Conservation (phyloP, 768 basidiomycete species). For the Psilocybe tampanensis region DNA sequence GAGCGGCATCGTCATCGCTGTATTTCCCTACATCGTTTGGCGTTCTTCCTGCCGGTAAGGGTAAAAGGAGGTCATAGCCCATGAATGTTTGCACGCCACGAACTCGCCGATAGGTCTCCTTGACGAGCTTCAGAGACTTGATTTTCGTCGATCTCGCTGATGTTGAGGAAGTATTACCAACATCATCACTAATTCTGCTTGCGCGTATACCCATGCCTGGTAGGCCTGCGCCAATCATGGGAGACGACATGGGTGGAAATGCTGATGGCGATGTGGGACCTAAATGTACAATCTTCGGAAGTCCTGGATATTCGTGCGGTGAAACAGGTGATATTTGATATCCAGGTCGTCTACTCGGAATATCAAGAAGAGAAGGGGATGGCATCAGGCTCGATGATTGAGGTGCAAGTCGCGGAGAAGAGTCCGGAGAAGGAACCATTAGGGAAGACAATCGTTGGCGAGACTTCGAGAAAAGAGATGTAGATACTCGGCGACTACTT, state of each 20-base stretch:
- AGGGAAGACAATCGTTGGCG: slow-evolving; percentile 45
- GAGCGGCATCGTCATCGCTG: slow-evolving; percentile 37
- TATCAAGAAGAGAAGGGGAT: slow-evolving; percentile 35
- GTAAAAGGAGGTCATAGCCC: slow-evolving; percentile 63
- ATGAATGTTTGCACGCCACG: slow-evolving; percentile 62
- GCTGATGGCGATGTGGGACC: slow-evolving; percentile 49
- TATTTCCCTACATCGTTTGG: slow-evolving; percentile 18
- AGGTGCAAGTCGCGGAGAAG: slow-evolving; percentile 42
- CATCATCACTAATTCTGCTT: slow-evolving; percentile 6
- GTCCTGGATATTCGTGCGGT: slow-evolving; percentile 31
- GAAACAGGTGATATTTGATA: slow-evolving; percentile 33
- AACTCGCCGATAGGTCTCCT: slow-evolving; percentile 61
- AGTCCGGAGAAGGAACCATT: slow-evolving; percentile 43
- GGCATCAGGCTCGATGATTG: slow-evolving; percentile 30
- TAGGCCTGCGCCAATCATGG: slow-evolving; percentile 20
- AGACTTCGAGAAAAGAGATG: slow-evolving; percentile 60
- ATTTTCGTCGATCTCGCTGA: slow-evolving; percentile 45
- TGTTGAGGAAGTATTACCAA: slow-evolving; percentile 14
- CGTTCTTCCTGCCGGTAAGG: slow-evolving; percentile 34
- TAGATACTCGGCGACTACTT: slow-evolving; percentile 44
- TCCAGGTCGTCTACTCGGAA: slow-evolving; percentile 26
- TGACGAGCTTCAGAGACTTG: slow-evolving; percentile 52
- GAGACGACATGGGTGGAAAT: slow-evolving; percentile 34
- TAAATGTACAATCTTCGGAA: slow-evolving; percentile 59
- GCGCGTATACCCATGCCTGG: slow-evolving; percentile 8